Percentiles rank a stretch among this genome's conserved stretches.
These are phyloP conservation scores for Mediolabrus comicus DNA, from an alignment of 108 stramenopile genomes.

Conservation along the genomic window DNA sequence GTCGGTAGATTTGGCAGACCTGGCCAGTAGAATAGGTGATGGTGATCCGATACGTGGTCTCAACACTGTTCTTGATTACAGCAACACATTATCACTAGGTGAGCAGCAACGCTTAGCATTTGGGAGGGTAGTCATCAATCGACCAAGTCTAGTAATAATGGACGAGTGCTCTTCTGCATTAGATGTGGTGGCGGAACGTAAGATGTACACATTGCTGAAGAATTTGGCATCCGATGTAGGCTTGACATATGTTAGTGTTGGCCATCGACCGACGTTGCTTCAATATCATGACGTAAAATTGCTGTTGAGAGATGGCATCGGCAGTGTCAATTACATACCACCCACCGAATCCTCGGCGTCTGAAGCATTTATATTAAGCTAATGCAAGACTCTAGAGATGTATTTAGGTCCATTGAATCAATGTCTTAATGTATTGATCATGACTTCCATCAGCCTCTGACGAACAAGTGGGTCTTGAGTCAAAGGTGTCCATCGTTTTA, in stretches of 20 bases:
- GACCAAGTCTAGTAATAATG: slow-evolving; percentile 64
- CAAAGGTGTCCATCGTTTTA: slow-evolving; percentile 45
- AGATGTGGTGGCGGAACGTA: slow-evolving; percentile 63
- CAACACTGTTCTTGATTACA: slow-evolving; percentile 58
- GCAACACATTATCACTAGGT: slow-evolving; percentile 68
- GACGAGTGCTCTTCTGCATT: slow-evolving; percentile 78
- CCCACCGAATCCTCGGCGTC: too few relatives aligned
- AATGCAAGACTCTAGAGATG: too few relatives aligned
- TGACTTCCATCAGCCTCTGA: slow-evolving; percentile 36
- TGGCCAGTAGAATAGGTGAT: slow-evolving; percentile 49
- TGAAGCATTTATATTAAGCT: too few relatives aligned
- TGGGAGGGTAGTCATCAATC: slow-evolving; percentile 62
- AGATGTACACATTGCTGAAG: slow-evolving; percentile 65
- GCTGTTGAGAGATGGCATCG: slow-evolving; percentile 27
- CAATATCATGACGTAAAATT: slow-evolving; percentile 66
- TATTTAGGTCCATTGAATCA: too few relatives aligned
- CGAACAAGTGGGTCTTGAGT: slow-evolving; percentile 35
- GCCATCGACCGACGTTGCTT: slow-evolving; percentile 82
- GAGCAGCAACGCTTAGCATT: slow-evolving; percentile 84
- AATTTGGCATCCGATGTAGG: slow-evolving; percentile 7
- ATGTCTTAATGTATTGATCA: slow-evolving; percentile 3
- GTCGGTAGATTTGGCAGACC: slow-evolving; percentile 44
- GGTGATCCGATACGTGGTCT: slow-evolving; percentile 45
- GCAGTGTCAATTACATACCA: slow-evolving; percentile 27
- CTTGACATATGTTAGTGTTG: slow-evolving; percentile 72